Base-by-base conservation (phyloP, 176 grass and related monocot genomes). In the Ampelocalamus luodianensis region DNA sequence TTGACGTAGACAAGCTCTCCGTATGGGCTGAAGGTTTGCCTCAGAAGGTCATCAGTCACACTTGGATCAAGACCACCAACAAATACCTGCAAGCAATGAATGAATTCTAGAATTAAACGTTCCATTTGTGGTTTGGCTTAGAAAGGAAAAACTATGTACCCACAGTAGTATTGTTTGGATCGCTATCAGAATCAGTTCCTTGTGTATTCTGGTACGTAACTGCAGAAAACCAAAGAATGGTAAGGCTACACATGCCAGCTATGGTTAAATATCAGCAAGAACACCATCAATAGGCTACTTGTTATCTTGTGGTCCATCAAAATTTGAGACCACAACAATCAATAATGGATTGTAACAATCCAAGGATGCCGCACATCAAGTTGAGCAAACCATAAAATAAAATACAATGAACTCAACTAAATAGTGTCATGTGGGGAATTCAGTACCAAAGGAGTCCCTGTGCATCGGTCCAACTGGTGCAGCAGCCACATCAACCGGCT, bases 31-130 rank as follows among this genome's bases (percentile, higher is more conserved):
- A 94, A 94, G 36, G 71, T 56, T 87, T 91, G 80, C 42, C 69
- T 91, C 23, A 91, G 80, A 78, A 82, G 63, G 27, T 89, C 89
- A 69, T 85, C 87, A 29, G 76, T 91, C 49, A 91, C 89, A 48
- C 78, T 79, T 15, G 72, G 83, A 77, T 94, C 87, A 81, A 94
- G 92, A 27, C 84, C 87, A 74, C 89, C 89, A 36, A 94, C 92
- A 87, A 94, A 94, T 77, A 94, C 77, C 92, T 94, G 56, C 22
- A 87, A 60, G 14, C 37, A 58, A 23, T 51, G n/a, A 63, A 69
- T 2, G 4, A 34, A 42, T 45, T 24, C 51, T 67, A 36, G 40
- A 64, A 75, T 68, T 68, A 76, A 76, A 51, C 8, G 14, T 37
- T 59, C 38, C 51, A 78, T 26, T 26, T 68, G 32, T 42, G 20